A percentile compares a stretch with the other conserved stretches of the same genome.
Conservation (phyloP, 169 alveolate species). For the Plasmodium sp. region DNA sequence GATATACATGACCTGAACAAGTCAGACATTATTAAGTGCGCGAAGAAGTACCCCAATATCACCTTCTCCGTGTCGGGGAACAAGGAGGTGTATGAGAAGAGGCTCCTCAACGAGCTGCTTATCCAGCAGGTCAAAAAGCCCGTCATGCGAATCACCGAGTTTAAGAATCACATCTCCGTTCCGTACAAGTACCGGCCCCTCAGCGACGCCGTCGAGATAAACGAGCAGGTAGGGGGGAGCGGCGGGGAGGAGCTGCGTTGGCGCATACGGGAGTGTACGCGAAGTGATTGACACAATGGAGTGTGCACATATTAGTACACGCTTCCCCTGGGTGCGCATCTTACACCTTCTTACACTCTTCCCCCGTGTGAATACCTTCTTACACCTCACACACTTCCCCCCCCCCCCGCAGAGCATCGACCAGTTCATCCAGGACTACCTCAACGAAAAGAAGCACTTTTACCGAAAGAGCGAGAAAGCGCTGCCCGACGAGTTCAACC, state of each 20-base stretch:
- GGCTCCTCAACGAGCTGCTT: constrained; percentile 61
- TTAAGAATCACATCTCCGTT: constrained; percentile 14
- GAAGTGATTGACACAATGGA: neutral
- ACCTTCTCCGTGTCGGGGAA: constrained; percentile 28
- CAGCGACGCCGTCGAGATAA: constrained; percentile 50
- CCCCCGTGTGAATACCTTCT: neutral
- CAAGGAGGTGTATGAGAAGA: constrained; percentile 20
- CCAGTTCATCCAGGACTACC: constrained; percentile 20
- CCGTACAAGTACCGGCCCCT: constrained; percentile 56
- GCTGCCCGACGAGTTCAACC: constrained; percentile 62
- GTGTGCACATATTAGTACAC: neutral
- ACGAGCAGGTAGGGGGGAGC: constrained; percentile 24
- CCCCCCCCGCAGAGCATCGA: constrained; percentile 28
- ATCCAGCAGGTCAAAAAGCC: constrained; percentile 39
- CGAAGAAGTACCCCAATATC: constrained; percentile 43
- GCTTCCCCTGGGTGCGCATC: too few species aligned
- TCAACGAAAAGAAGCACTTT: constrained; percentile 30
- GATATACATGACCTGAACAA: constrained; percentile 48
- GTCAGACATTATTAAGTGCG: constrained; percentile 49
- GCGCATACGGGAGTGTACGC: neutral
- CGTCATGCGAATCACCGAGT: constrained; percentile 64
- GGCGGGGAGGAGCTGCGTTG: neutral
- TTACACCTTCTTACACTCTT: neutral
- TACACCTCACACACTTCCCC: neutral
- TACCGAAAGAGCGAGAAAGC: constrained; percentile 63